These are phyloP conservation scores for Leishmania tropica DNA, from an alignment of 208 protist genomes.

Conservation along the genomic window DNA sequence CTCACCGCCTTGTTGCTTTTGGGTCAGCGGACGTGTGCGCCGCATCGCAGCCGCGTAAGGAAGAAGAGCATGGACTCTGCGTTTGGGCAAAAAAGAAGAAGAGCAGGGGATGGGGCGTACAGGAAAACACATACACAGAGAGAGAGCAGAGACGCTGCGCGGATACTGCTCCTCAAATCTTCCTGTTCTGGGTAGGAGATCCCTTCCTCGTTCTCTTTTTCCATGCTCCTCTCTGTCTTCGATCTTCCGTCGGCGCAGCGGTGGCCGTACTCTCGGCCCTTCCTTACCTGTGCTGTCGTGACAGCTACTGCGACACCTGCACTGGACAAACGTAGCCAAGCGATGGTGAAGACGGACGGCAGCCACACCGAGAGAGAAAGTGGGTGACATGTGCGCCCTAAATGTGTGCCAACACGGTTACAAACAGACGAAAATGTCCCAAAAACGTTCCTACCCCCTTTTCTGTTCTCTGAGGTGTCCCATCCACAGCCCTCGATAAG, in stretches of 20 bases:
- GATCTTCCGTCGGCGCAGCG: not conserved
- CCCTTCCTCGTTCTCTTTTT: not conserved
- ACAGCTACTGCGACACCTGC: not conserved
- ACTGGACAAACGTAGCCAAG: not conserved
- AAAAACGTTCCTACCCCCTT: not conserved
- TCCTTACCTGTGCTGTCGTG: not conserved
- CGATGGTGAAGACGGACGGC: not conserved
- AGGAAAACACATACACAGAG: too few species aligned
- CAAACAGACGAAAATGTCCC: not conserved
- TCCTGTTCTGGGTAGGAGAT: not conserved
- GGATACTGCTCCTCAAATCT: not conserved
- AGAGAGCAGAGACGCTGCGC: not conserved
- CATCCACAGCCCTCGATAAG: not conserved
- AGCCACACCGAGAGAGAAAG: not conserved
- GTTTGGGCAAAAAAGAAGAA: not conserved
- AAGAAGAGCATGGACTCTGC: not conserved
- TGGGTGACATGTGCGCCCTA: not conserved
- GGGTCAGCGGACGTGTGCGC: not conserved
- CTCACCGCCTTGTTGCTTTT: not conserved
- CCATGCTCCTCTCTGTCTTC: not conserved
- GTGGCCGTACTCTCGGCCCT: not conserved
- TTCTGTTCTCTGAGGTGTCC: not conserved
- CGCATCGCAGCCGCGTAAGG: not conserved
- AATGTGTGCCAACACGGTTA: not conserved
- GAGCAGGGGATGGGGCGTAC: not conserved